Base-by-base conservation (phyloP, 495 filamentous ascomycete species). In the Penicillium parvum region DNA sequence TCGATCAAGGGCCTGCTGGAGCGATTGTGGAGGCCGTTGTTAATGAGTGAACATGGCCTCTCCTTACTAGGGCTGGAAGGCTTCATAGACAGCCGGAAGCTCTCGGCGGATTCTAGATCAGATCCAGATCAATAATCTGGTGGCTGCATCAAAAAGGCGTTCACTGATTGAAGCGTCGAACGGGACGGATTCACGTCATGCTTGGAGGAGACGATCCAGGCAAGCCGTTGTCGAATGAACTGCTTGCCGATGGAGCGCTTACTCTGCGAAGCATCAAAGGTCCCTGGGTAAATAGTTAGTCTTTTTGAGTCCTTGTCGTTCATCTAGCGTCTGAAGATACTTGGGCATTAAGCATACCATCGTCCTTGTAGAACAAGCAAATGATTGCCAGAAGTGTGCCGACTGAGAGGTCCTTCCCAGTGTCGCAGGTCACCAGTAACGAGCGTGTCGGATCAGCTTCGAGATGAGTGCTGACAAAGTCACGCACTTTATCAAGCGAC, bases 161-260 rank as follows among this genome's bases (percentile, higher is more conserved):
- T 95, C 27, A 96, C 81, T 40, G 83, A 84, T 59, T 95, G 86
- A 36, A 97, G 64, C 1, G 88, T 95, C 20, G 83, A 74, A 28
- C 91, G 73, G 46, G 80, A 84, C 0, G 89, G 89, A 57, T 92
- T 94, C 11, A 82, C 82, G 47, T 83, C 82, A 15, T 85, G 82
- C 49, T 81, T 74, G 0, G 81, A 79, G 11, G 76, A 81, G 45
- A 86, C 82, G 38, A 96, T 86, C 72, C 83, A 86, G 6, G 85
- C 82, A 11, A 96, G 71, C 39, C 82, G 75, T 37, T 82, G 78
- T 39, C 84, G 77, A 53, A 96, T 87, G 34, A 83, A 72, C n/a
- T 69, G 69, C 61, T 97, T 96, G 61, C 78, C 77, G 30, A 88
- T 75, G 4, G 50, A 40, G 19, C 60, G 44, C 26, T 63, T 53